phyloP scores from a whole-genome alignment of 768 basidiomycete genomes.

The Tubosaeta brunneosetosa region DNA sequence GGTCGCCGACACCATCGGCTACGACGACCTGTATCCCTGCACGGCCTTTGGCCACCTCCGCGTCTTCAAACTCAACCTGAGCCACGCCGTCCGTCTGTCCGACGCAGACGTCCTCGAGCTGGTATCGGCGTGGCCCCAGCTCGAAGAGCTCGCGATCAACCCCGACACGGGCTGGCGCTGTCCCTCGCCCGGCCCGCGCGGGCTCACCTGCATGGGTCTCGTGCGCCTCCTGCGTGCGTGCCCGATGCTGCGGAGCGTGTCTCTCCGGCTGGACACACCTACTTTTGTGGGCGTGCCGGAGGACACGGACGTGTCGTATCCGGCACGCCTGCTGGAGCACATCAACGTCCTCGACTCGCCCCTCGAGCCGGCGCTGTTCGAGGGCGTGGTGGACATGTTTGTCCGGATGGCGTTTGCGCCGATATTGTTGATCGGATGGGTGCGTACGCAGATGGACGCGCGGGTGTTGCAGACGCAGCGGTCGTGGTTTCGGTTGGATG shows the following conservation, averaged over 20 bases:
- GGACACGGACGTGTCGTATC: constrained; percentile 1
- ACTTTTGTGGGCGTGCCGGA: constrained; percentile 1
- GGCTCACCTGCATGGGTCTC: neutral
- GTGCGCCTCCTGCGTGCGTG: constrained; percentile 2
- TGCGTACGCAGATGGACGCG: neutral
- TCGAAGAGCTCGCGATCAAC: constrained; percentile 1
- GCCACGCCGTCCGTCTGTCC: neutral
- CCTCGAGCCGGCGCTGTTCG: neutral
- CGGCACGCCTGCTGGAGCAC: neutral
- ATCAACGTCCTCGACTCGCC: constrained; percentile 5
- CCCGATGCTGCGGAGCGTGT: neutral
- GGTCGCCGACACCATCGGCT: neutral
- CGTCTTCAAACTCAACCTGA: neutral
- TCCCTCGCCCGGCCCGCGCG: neutral
- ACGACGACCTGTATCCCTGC: constrained; percentile 1
- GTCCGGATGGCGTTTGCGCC: neutral
- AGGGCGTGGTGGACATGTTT: constrained; percentile 1
- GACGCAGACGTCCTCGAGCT: neutral
- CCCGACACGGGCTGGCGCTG: neutral
- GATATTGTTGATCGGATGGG: neutral
- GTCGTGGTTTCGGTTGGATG: neutral
- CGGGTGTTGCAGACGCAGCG: neutral
- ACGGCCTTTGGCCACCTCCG: neutral
- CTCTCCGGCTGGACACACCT: neutral
- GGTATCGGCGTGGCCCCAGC: constrained; percentile 1